Base-by-base conservation (phyloP, 1,284 basidiomycete genomes). In the Moniliella sp. region DNA sequence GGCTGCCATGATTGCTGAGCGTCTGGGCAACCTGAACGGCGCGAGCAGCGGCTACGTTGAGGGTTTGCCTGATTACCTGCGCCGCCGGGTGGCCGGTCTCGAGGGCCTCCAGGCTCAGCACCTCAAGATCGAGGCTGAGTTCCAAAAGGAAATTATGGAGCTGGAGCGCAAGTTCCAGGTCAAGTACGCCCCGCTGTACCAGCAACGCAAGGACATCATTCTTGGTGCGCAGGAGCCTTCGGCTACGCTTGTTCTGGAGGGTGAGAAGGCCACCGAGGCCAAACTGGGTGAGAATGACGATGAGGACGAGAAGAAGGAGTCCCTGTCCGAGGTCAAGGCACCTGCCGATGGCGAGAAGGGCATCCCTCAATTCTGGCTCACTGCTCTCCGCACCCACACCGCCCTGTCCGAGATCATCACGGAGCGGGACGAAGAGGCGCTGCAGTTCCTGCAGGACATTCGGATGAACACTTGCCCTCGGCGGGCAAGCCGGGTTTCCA, bases 361-460 rank as follows among this genome's bases (percentile, higher is more conserved):
- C 44, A 83, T 97, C 53, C 81, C 86, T 40, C 77, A 91, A 57
- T 94, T 94, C 69, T 97, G 88, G 88, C 74, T 93, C 50, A 94
- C 88, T 1, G 82, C 83, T 1, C 71, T 94, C 43, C 75, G 80
- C 52, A 94, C 91, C 65, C 82, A 93, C 62, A 64, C 77, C 38
- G 80, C 74, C 32, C 70, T 94, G 34, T 70, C 72, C 30, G 82
- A 86, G 35, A 69, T 86, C 56, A 84, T 94, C 67, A 91, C 81
- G 19, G 84, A 93, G 57, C 74, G 76, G 34, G 88, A 94, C 61
- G 80, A 76, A 42, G 75, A 66, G 37, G 69, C 67, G 4, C 65
- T 72, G 50, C 73, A 74, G 62, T 61, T 66, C 44, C 70, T 84
- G 39, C 66, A 66, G 51, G 72, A 82, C 59, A 66, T 80, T 49